phyloP scores from a whole-genome alignment of 495 filamentous ascomycete genomes.

The Aspergillus nanangensis region DNA sequence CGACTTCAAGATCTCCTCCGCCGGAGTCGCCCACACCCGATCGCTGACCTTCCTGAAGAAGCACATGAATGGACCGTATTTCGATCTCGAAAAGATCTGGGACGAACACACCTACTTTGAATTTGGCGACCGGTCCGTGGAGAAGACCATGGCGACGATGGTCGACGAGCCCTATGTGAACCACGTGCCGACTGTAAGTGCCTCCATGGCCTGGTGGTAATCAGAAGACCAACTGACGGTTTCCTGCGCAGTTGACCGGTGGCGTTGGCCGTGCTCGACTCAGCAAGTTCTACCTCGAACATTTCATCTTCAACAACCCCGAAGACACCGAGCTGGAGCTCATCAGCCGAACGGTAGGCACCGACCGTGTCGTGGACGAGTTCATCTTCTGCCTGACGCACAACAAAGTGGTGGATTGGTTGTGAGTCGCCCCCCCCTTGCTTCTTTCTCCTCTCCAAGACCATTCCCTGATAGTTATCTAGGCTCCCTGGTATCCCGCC shows the following conservation, averaged over 20 bases:
- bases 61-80: slow-evolving; percentile 35
- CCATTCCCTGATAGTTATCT: slow-evolving; percentile 55
- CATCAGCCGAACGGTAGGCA: slow-evolving; percentile 62
- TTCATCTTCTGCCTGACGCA: slow-evolving; percentile 61
- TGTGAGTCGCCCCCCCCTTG: too few relatives aligned
- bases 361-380: slow-evolving; percentile 56
- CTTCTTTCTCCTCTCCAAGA: slow-evolving; percentile 14
- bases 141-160: slow-evolving; percentile 51
- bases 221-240: slow-evolving; percentile 16
- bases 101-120: slow-evolving; percentile 50
- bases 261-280: slow-evolving; percentile 63
- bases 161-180: slow-evolving; percentile 57
- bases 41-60: slow-evolving; percentile 29
- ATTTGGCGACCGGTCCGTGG: slow-evolving; percentile 35
- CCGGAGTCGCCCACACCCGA: slow-evolving; percentile 31
- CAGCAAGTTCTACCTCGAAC: slow-evolving; percentile 62
- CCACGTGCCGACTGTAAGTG: slow-evolving; percentile 47
- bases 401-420: slow-evolving; percentile 63
- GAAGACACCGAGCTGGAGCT: slow-evolving; percentile 60
- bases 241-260: slow-evolving; percentile 56
- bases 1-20: slow-evolving; percentile 25
- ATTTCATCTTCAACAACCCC: slow-evolving; percentile 73
- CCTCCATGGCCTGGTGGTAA: slow-evolving; percentile 20
- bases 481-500: slow-evolving; percentile 66
- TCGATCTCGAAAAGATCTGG: slow-evolving; percentile 57